Conservation (phyloP, 2,329 filamentous ascomycete genomes). For the Colletotrichum simmondsii region DNA sequence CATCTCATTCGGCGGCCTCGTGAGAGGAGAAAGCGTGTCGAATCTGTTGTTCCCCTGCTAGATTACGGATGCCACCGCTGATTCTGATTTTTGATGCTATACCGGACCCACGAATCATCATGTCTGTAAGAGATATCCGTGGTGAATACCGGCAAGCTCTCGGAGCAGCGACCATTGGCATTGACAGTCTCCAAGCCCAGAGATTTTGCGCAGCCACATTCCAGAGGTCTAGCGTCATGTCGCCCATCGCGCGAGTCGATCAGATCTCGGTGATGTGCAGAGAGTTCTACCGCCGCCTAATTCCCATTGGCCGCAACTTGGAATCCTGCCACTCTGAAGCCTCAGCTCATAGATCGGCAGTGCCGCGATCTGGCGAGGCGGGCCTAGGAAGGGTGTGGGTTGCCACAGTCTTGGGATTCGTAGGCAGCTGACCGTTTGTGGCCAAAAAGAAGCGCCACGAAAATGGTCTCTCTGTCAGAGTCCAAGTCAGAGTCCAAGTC, state of each 20-base stretch:
- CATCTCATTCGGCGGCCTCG: slow-evolving; percentile 16
- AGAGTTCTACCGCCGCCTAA: not conserved
- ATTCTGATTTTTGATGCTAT: not conserved
- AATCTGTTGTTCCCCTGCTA: not conserved
- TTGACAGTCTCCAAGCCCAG: not conserved
- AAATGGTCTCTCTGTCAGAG: not conserved
- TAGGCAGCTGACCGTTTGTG: not conserved
- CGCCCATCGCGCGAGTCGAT: not conserved
- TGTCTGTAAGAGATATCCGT: not conserved
- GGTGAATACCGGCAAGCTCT: not conserved
- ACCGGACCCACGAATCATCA: not conserved
- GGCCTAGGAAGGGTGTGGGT: slow-evolving; percentile 3
- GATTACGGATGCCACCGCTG: not conserved
- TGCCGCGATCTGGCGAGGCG: slow-evolving; percentile 25
- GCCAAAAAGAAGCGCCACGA: not conserved
- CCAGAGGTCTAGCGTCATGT: not conserved
- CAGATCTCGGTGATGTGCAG: slow-evolving; percentile 15
- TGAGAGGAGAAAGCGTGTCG: not conserved
- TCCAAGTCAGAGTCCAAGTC: not conserved
- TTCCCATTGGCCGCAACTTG: not conserved
- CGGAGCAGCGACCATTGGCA: not conserved
- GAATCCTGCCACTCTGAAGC: slow-evolving; percentile 9
- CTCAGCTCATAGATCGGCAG: slow-evolving; percentile 17
- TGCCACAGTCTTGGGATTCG: slow-evolving; percentile 21
- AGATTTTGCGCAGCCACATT: not conserved